Percentiles rank a stretch among this genome's conserved stretches.
These are phyloP conservation scores for Emmonsiellopsis sp. DNA, from an alignment of 2,329 filamentous ascomycete species.

Conservation along the genomic window DNA sequence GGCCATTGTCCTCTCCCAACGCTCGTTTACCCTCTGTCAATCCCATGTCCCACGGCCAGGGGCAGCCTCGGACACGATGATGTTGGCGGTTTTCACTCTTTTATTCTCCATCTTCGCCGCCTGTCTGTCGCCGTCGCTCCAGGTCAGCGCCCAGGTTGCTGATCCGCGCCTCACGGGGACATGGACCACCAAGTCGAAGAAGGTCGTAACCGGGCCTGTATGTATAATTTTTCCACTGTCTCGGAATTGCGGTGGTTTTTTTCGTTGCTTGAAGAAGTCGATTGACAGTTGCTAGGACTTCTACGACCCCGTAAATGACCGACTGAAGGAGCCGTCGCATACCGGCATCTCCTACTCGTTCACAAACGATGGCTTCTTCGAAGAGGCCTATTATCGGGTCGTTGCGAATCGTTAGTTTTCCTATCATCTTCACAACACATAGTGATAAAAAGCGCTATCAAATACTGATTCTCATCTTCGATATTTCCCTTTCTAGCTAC, in stretches of 20 bases:
- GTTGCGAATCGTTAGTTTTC: slow-evolving; percentile 55
- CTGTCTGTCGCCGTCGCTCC: slow-evolving; percentile 17
- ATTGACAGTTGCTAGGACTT: slow-evolving; percentile 45
- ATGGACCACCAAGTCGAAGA: slow-evolving; percentile 62
- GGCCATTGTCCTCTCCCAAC: neutral
- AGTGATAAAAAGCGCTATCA: neutral
- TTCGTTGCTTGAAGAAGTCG: neutral
- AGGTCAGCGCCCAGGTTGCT: slow-evolving; percentile 24
- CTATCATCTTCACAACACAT: neutral
- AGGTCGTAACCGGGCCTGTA: slow-evolving; percentile 62
- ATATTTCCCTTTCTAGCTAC: slow-evolving; percentile 35
- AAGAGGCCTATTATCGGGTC: slow-evolving; percentile 61
- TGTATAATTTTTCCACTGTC: slow-evolving; percentile 15
- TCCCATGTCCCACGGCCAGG: neutral
- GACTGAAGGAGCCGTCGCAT: slow-evolving; percentile 55
- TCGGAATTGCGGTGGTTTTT: neutral
- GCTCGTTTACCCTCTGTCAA: too few species aligned
- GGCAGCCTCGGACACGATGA: neutral
- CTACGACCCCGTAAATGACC: slow-evolving; percentile 58
- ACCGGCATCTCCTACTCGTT: slow-evolving; percentile 70
- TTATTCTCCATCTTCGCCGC: slow-evolving; percentile 1
- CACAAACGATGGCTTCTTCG: slow-evolving; percentile 57
- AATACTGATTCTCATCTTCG: neutral
- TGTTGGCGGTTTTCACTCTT: slow-evolving; percentile 4
- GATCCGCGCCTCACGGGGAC: slow-evolving; percentile 54